Conservation (phyloP, 768 basidiomycete genomes). For the Amanita polypyramis region DNA sequence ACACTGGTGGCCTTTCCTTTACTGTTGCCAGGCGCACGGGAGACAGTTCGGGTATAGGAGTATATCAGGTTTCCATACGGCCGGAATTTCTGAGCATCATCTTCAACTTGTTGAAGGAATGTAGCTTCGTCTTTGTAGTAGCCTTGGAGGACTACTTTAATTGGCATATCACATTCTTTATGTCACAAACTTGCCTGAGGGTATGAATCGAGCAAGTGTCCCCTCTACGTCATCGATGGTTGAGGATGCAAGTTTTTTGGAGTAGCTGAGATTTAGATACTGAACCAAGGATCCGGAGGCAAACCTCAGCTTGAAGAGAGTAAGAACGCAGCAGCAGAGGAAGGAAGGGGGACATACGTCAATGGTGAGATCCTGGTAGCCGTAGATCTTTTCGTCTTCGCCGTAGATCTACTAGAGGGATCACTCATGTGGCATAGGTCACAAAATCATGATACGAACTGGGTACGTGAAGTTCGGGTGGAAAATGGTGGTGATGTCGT, state of each 20-base stretch:
- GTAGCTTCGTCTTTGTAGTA: constrained; percentile 57
- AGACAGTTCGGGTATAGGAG: constrained; percentile 58
- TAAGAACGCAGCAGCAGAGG: background rate
- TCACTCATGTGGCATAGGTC: background rate
- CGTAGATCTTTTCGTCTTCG: constrained; percentile 94
- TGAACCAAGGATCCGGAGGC: constrained; percentile 80
- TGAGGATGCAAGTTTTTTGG: constrained; percentile 53
- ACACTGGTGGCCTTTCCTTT: constrained; percentile 44
- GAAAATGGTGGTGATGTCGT: constrained; percentile 45
- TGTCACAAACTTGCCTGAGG: constrained; percentile 39
- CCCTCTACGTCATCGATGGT: constrained; percentile 86
- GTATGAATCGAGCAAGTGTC: constrained; percentile 66
- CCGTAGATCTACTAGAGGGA: constrained; percentile 65
- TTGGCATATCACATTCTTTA: background rate
- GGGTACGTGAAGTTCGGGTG: constrained; percentile 93
- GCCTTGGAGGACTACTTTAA: constrained; percentile 28
- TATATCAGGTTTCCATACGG: constrained; percentile 71
- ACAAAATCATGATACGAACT: constrained; percentile 30
- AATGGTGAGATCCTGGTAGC: constrained; percentile 76
- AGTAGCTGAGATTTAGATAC: constrained; percentile 60
- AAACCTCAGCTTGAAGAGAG: constrained; percentile 53
- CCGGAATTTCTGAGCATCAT: constrained; percentile 68
- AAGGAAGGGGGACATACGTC: constrained; percentile 44
- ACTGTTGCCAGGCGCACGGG: constrained; percentile 24
- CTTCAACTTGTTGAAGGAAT: constrained; percentile 63